Percentiles rank a stretch among this genome's conserved stretches.
Conservation (phyloP, 495 filamentous ascomycete species). For the Rhizodiscina lignyota region DNA sequence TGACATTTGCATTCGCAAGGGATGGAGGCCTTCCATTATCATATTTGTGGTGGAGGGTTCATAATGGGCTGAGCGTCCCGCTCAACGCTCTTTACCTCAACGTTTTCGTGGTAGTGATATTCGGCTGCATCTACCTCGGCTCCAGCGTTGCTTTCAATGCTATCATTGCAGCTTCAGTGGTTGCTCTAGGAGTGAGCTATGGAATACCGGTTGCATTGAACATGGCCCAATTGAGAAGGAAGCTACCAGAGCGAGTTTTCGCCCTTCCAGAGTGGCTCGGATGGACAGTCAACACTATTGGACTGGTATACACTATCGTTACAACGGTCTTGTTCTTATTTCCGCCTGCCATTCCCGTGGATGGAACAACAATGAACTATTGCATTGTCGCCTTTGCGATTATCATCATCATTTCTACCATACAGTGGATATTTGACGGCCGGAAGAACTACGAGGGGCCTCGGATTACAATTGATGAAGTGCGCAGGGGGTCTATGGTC, state of each 20-base stretch:
- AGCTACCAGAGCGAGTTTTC: slow-evolving; percentile 14
- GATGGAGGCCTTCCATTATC: slow-evolving; percentile 58
- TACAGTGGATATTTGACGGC: slow-evolving; percentile 9
- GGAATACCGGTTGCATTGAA: slow-evolving; percentile 57
- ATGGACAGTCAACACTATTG: too few relatives aligned
- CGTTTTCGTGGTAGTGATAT: slow-evolving; percentile 43
- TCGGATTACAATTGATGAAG: too few relatives aligned
- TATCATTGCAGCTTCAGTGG: slow-evolving; percentile 54
- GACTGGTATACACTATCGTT: slow-evolving; percentile 9
- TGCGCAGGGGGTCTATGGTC: too few relatives aligned
- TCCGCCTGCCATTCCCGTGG: slow-evolving; percentile 49
- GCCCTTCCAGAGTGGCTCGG: slow-evolving; percentile 12
- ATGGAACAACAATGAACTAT: slow-evolving; percentile 50
- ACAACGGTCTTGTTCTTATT: slow-evolving; percentile 44
- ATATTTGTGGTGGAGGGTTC: slow-evolving; percentile 43
- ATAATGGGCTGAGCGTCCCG: slow-evolving; percentile 46
- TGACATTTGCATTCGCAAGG: slow-evolving; percentile 61
- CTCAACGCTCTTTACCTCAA: slow-evolving; percentile 55
- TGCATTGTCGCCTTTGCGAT: slow-evolving; percentile 1
- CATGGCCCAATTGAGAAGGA: slow-evolving; percentile 43
- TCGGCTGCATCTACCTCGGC: slow-evolving; percentile 62
- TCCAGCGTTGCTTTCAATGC: slow-evolving; percentile 50
- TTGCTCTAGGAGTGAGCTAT: slow-evolving; percentile 55
- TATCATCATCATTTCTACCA: not conserved
- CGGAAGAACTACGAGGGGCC: slow-evolving; percentile 10